A percentile compares a stretch with the other conserved stretches of the same genome.
These are phyloP conservation scores for Bidens hawaiensis DNA, from an alignment of 140 eudicot species.

Conservation along the genomic window DNA sequence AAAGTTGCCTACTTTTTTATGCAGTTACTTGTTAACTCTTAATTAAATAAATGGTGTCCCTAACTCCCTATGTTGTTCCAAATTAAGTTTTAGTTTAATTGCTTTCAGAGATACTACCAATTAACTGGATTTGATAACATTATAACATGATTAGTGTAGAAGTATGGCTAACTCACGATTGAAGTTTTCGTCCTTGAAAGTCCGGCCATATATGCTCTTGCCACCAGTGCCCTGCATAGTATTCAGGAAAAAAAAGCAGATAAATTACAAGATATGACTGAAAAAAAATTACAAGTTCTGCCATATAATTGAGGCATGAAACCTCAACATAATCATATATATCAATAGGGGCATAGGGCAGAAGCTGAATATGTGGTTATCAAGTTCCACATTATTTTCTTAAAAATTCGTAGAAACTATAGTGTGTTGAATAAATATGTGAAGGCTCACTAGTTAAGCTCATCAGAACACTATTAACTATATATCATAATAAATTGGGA, in stretches of 20 bases:
- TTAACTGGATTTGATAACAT: not conserved
- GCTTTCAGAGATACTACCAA: not conserved
- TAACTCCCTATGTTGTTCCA: not conserved
- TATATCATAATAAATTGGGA: not conserved
- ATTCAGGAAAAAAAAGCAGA: not conserved
- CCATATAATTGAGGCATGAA: not conserved
- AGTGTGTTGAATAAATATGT: not conserved
- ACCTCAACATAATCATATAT: constrained; percentile 4
- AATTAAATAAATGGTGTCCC: not conserved
- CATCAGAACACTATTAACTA: not conserved
- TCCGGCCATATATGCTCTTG: constrained; percentile 89
- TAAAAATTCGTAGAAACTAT: not conserved
- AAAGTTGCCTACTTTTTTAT: not conserved
- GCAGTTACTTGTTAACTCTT: not conserved
- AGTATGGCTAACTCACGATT: constrained; percentile 47
- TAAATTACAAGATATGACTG: constrained; percentile 1
- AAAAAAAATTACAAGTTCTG: not conserved
- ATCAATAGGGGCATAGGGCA: not conserved
- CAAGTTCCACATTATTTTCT: not conserved
- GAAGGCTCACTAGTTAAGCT: not conserved
- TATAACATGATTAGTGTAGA: not conserved
- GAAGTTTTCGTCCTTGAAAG: constrained; percentile 94
- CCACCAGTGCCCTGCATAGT: constrained; percentile 91
- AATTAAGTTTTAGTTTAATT: not conserved
- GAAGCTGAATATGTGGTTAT: not conserved